These are phyloP conservation scores for Coemansia reversa DNA, from an alignment of 192 early-diverging fungal genomes.

Conservation along the genomic window DNA sequence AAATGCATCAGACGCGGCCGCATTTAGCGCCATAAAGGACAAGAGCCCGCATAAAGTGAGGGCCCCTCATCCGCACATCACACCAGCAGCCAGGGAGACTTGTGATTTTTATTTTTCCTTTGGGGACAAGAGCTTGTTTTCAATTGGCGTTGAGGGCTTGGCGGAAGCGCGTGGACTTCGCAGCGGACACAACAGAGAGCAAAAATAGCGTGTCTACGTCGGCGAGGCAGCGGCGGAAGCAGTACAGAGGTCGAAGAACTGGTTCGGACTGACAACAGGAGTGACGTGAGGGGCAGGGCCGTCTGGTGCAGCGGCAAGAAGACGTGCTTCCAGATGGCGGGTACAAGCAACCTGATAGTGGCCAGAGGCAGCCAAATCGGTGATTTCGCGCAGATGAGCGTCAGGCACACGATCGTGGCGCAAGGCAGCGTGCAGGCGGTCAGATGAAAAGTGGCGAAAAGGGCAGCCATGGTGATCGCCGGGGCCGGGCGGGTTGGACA, in stretches of 20 bases:
- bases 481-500: constrained; percentile 68
- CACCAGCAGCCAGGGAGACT: constrained; percentile 6
- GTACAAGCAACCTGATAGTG: constrained; percentile 97
- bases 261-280: constrained; percentile 91
- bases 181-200: neutral
- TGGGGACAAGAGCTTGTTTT: neutral
- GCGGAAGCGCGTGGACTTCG: neutral
- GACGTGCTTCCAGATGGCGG: constrained; percentile 75
- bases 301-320: constrained; percentile 16
- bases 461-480: constrained; percentile 96
- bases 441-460: constrained; percentile 76
- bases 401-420: constrained; percentile 60
- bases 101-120: neutral
- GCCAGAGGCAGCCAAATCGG: constrained; percentile 61
- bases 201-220: neutral
- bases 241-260: constrained; percentile 78
- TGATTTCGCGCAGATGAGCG: constrained; percentile 63
- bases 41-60: neutral
- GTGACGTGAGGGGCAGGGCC: constrained; percentile 47
- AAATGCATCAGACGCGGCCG: neutral
- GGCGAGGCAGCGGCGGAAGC: constrained; percentile 3
- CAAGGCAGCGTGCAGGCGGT: constrained; percentile 66
- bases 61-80: constrained; percentile 8
- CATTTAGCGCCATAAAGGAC: neutral
- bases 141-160: neutral